Evolutionary conservation across 1,284 basidiomycete genomes (phyloP).

Genomic region (Marasmius fiardii): DNA sequence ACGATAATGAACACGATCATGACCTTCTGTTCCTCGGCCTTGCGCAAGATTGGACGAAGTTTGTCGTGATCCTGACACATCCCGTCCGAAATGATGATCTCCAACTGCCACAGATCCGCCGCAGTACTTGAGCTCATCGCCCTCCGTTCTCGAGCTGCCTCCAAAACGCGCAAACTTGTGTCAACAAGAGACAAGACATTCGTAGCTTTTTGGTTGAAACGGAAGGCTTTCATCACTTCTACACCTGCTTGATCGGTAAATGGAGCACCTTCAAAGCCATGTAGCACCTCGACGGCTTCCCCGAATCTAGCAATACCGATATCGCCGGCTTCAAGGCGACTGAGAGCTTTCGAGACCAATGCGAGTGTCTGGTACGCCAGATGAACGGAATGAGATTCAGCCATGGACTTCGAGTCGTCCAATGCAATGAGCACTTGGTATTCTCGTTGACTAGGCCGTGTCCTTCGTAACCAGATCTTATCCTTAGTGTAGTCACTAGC

Average conservation of each 20-base stretch:
- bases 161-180: constrained; percentile 75
- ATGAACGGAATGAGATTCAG: constrained; percentile 90
- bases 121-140: constrained; percentile 58
- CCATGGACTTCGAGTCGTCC: constrained; percentile 97
- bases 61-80: constrained; percentile 95
- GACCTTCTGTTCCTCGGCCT: constrained; percentile 87
- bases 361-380: constrained; percentile 94
- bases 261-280: constrained; percentile 76
- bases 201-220: constrained; percentile 90
- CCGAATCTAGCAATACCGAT: constrained; percentile 93
- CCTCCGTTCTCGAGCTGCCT: constrained; percentile 69
- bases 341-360: constrained; percentile 88
- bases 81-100: constrained; percentile 98
- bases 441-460: constrained; percentile 90
- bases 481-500: constrained; percentile 99
- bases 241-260: constrained; percentile 82
- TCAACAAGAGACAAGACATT: constrained; percentile 89
- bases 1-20: constrained; percentile 98
- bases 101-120: constrained; percentile 93
- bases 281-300: constrained; percentile 82
- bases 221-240: constrained; percentile 81
- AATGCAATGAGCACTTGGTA: constrained; percentile 96
- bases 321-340: constrained; percentile 92
- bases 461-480: constrained; percentile 98
- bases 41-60: constrained; percentile 77